Conservation (phyloP, 495 filamentous ascomycete species). For the Trypethelium eluteriae region DNA sequence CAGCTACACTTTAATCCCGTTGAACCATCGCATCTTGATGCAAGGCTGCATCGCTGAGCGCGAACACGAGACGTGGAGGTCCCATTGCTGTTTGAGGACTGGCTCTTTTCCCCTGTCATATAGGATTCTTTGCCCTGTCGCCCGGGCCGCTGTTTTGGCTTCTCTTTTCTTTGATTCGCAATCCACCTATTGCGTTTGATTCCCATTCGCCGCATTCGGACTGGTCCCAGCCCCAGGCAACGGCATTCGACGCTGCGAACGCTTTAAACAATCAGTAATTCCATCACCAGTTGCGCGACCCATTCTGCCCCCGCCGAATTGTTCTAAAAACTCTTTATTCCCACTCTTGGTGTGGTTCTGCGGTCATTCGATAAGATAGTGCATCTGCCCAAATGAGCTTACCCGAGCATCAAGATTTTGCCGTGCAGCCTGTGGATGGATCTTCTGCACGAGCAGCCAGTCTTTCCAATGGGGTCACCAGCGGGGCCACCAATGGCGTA, state of each 20-base stretch:
- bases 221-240: not conserved
- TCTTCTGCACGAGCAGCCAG: not conserved
- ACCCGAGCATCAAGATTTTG: not conserved
- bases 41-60: not conserved
- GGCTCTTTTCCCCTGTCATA: not conserved
- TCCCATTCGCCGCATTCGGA: conserved; percentile 5
- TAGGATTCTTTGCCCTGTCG: not conserved
- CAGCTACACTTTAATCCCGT: not conserved
- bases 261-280: not conserved
- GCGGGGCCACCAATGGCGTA: not conserved
- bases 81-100: not conserved
- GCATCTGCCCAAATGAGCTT: not conserved
- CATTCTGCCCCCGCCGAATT: no score
- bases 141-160: not conserved
- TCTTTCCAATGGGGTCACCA: not conserved
- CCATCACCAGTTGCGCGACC: not conserved
- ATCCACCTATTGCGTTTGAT: not conserved
- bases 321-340: no score
- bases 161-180: not conserved
- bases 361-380: no score
- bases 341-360: no score
- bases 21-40: not conserved
- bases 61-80: not conserved
- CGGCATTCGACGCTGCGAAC: not conserved
- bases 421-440: not conserved